These are phyloP conservation scores for Pseudofabraea citricarpa DNA, from an alignment of 2,329 filamentous ascomycete species.

Conservation along the genomic window DNA sequence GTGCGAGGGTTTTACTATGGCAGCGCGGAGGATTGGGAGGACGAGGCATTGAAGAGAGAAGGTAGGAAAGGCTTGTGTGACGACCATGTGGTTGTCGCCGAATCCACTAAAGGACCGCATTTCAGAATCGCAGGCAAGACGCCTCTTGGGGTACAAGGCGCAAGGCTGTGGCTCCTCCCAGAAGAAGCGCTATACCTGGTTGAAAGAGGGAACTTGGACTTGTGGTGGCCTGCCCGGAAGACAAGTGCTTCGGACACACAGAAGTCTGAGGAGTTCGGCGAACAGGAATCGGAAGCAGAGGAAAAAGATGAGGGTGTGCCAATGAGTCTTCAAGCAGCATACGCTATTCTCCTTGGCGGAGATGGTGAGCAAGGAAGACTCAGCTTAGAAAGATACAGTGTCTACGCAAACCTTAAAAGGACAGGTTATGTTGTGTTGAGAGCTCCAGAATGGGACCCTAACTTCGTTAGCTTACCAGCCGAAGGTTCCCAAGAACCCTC, in stretches of 20 bases:
- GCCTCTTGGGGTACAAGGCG: conserved; percentile 49
- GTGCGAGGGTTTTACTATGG: conserved; percentile 69
- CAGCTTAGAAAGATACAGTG: conserved; percentile 75
- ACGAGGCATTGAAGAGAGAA: conserved; percentile 57
- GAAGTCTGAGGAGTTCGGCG: conserved; percentile 24
- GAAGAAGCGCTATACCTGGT: conserved; percentile 89
- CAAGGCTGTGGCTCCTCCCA: conserved; percentile 75
- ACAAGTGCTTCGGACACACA: conserved; percentile 34
- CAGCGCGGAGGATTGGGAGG: conserved; percentile 39
- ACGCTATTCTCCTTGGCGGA: conserved; percentile 74
- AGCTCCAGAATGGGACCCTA: conserved; percentile 49
- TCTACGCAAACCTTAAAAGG: conserved; percentile 80
- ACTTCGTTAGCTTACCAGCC: conserved; percentile 12
- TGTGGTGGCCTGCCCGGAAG: conserved; percentile 70
- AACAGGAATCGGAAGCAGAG: conserved; percentile 33
- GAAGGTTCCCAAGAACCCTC: conserved; percentile 8
- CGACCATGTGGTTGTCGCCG: conserved; percentile 56
- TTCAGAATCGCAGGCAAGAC: conserved; percentile 72
- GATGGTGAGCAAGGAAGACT: conserved; percentile 58
- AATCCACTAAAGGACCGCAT: conserved; percentile 66
- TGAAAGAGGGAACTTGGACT: conserved; percentile 80
- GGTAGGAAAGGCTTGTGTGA: conserved; percentile 60
- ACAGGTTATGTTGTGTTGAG: conserved; percentile 77
- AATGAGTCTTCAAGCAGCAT: conserved; percentile 86
- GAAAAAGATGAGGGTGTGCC: conserved; percentile 66